phyloP scores from a whole-genome alignment of 2,329 filamentous ascomycete species.

The Xylariaceae sp. region DNA sequence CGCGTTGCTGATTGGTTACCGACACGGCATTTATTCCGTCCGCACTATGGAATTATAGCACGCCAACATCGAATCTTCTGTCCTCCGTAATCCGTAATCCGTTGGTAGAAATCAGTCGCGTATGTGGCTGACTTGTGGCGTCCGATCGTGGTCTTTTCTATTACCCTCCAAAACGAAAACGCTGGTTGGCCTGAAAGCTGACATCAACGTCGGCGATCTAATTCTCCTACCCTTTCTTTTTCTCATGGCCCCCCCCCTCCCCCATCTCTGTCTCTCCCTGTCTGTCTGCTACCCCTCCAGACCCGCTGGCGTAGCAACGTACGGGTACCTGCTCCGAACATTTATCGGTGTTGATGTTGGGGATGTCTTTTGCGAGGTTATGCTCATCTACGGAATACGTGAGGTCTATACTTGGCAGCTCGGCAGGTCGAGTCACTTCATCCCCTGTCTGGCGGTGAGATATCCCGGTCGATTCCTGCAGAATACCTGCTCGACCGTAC shows the following conservation, averaged over 20 bases:
- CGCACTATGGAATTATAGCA: background rate
- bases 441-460: slow-evolving; percentile 17
- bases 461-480: slow-evolving; percentile 6
- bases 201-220: background rate
- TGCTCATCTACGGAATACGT: too few relatives aligned
- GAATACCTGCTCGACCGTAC: background rate
- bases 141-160: background rate
- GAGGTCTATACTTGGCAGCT: background rate
- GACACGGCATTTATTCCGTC: slow-evolving; percentile 15
- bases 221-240: background rate
- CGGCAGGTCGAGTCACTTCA: background rate
- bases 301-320: background rate
- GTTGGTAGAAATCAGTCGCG: background rate
- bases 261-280: background rate
- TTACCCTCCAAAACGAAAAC: background rate
- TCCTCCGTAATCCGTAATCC: background rate
- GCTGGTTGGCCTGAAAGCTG: background rate
- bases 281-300: background rate
- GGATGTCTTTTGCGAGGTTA: too few relatives aligned
- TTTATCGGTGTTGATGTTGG: too few relatives aligned
- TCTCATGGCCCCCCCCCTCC: background rate
- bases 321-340: background rate
- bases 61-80: background rate
- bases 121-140: background rate
- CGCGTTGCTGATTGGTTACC: slow-evolving; percentile 19